These are phyloP conservation scores for Pseudocercospora macadamiae DNA, from an alignment of 2,329 filamentous ascomycete species.

Conservation along the genomic window DNA sequence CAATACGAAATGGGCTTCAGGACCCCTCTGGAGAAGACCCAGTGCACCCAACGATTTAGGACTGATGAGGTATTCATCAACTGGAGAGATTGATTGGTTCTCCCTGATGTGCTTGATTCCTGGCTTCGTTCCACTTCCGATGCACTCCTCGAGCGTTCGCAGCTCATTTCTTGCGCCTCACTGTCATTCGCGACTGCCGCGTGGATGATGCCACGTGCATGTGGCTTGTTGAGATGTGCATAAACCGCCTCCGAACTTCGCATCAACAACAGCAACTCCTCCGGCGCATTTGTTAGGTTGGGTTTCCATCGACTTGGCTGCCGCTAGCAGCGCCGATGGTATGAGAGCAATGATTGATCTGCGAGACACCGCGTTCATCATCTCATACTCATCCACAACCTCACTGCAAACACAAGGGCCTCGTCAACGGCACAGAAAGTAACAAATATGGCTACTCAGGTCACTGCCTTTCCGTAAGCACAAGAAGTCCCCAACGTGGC, in stretches of 20 bases:
- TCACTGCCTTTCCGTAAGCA: background rate
- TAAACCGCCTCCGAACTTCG: too few species aligned
- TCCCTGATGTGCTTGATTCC: too few species aligned
- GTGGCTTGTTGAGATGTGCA: too few species aligned
- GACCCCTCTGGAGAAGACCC: constrained; percentile 77
- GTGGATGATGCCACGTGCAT: background rate
- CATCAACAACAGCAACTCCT: background rate
- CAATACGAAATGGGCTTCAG: constrained; percentile 80
- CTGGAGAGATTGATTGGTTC: constrained; percentile 48
- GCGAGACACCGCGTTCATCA: constrained; percentile 10
- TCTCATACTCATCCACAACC: constrained; percentile 12
- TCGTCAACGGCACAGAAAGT: constrained; percentile 15
- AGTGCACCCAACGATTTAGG: constrained; percentile 60
- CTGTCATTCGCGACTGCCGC: background rate
- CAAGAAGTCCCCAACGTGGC: background rate
- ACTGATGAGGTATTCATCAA: constrained; percentile 56
- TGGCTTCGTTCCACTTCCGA: too few species aligned
- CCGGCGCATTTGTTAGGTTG: too few species aligned
- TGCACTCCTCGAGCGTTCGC: too few species aligned
- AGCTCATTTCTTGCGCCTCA: background rate
- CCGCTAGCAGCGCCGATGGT: background rate
- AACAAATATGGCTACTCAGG: constrained; percentile 25
- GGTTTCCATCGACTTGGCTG: background rate
- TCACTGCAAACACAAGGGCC: constrained; percentile 7
- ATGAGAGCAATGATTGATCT: background rate